A percentile compares a stretch with the other conserved stretches of the same genome.
Conservation (phyloP, 179 eudicot species). For the Silene coronaria region DNA sequence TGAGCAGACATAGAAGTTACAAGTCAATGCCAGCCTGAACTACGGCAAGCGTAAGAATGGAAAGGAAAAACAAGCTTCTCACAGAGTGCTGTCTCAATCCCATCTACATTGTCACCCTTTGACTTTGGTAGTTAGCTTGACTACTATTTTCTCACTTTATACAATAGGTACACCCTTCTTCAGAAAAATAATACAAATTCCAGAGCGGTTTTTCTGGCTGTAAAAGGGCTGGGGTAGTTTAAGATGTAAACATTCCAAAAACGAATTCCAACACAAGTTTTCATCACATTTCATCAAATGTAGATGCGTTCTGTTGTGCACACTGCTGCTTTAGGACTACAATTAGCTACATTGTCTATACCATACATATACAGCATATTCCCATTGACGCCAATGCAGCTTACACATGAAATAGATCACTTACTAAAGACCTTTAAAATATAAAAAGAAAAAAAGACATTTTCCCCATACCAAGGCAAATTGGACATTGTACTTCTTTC, state of each 20-base stretch:
- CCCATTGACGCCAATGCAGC: background rate
- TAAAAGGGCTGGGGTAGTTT: background rate
- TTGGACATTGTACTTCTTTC: conserved; percentile 88
- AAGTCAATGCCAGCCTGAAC: background rate
- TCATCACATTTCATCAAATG: background rate
- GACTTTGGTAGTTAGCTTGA: too few relatives aligned
- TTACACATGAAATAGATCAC: background rate
- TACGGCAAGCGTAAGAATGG: background rate
- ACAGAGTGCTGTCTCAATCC: background rate
- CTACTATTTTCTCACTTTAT: too few relatives aligned
- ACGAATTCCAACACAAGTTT: background rate
- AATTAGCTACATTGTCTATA: background rate
- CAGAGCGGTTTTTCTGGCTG: background rate
- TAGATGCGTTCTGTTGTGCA: background rate
- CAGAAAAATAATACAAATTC: too few relatives aligned
- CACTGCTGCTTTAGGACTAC: background rate
- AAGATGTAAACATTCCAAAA: background rate
- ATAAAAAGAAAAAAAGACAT: background rate
- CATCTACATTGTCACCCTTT: too few relatives aligned
- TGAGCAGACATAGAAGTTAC: background rate
- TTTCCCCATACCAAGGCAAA: conserved; percentile 59
- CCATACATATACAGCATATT: background rate
- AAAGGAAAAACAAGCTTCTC: too few relatives aligned
- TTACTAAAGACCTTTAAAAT: background rate
- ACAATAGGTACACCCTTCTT: too few relatives aligned